Evolutionary conservation across 2,329 filamentous ascomycete species (phyloP).

Genomic region (Venturia carpophila): DNA sequence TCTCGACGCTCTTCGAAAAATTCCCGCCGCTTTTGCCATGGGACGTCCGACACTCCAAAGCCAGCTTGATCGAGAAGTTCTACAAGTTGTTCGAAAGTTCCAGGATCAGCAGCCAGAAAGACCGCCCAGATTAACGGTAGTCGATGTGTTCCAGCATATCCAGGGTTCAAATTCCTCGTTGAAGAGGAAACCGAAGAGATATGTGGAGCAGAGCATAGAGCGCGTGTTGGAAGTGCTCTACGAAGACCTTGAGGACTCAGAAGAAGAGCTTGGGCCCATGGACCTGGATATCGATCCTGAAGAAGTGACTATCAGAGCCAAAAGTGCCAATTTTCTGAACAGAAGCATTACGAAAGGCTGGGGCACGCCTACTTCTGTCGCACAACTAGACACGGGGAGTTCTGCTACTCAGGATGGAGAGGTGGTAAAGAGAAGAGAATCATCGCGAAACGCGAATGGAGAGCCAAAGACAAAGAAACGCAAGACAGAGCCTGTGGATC

Average conservation of each 20-base stretch:
- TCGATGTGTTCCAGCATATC: slow-evolving; percentile 67
- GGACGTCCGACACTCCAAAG: slow-evolving; percentile 29
- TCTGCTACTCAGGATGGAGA: slow-evolving; percentile 27
- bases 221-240: slow-evolving; percentile 67
- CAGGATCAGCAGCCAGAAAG: slow-evolving; percentile 53
- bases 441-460: slow-evolving; percentile 48
- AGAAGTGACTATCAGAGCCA: slow-evolving; percentile 21
- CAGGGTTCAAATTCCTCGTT: slow-evolving; percentile 81
- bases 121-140: slow-evolving; percentile 43
- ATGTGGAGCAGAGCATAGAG: slow-evolving; percentile 79
- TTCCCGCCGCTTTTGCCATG: slow-evolving; percentile 23
- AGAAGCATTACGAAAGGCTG: slow-evolving; percentile 55
- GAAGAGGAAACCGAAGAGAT: slow-evolving; percentile 70
- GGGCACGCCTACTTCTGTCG: slow-evolving; percentile 28
- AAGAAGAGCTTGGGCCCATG: slow-evolving; percentile 46
- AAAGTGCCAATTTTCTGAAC: slow-evolving; percentile 53
- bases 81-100: slow-evolving; percentile 70
- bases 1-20: background rate
- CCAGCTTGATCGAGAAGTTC: slow-evolving; percentile 49
- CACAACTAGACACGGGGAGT: background rate
- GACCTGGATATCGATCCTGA: slow-evolving; percentile 36
- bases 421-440: slow-evolving; percentile 39
- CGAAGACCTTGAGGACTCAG: slow-evolving; percentile 51
- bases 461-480: slow-evolving; percentile 60
- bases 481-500: slow-evolving; percentile 52